These are phyloP conservation scores for Pouteria glomerata DNA, from an alignment of 148 eudicot species.

Conservation along the genomic window DNA sequence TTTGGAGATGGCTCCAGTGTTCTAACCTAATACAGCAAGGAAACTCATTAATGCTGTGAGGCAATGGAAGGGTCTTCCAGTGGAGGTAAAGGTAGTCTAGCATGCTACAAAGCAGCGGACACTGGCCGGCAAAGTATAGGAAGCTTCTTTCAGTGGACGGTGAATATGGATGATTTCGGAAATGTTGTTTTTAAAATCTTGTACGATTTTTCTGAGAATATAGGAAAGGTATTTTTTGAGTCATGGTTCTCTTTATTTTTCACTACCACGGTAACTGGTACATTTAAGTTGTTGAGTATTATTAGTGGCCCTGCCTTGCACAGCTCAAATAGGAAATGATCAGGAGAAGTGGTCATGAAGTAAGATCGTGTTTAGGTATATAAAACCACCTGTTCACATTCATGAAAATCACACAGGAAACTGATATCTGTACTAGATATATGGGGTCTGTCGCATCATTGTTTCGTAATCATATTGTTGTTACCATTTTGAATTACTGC, in stretches of 20 bases:
- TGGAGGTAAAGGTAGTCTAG: constrained; percentile 91
- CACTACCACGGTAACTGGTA: neutral
- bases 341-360: neutral
- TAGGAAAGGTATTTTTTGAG: neutral
- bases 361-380: neutral
- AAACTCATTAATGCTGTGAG: constrained; percentile 90
- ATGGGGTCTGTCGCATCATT: neutral
- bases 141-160: neutral
- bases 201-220: neutral
- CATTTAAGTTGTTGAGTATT: neutral
- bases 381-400: neutral
- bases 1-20: constrained; percentile 93
- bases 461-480: neutral
- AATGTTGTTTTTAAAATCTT: neutral
- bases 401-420: neutral
- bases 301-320: constrained; percentile 15
- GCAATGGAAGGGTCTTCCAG: constrained; percentile 82
- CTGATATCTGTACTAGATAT: neutral
- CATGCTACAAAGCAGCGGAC: constrained; percentile 95
- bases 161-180: neutral
- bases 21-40: constrained; percentile 66
- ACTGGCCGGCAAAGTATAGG: constrained; percentile 80
- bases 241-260: neutral
- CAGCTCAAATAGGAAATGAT: neutral
- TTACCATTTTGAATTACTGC: neutral